Evolutionary conservation across 2,329 filamentous ascomycete genomes (phyloP).

Genomic region (Penicillium sp.): DNA sequence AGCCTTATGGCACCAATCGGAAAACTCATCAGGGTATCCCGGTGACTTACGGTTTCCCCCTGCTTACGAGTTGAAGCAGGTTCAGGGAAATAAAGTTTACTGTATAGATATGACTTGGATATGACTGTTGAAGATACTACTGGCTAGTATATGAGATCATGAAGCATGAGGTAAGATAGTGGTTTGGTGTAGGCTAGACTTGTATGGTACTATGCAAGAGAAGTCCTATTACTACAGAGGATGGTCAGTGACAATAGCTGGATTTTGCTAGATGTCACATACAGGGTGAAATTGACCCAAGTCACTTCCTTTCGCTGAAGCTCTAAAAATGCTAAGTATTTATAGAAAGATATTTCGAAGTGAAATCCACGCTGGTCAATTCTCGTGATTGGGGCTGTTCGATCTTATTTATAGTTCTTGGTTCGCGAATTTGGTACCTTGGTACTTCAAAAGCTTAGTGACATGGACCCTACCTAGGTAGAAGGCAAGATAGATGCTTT

Average conservation of each 20-base stretch:
- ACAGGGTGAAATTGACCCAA: not conserved
- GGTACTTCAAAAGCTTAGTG: not conserved
- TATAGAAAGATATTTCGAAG: too few relatives aligned
- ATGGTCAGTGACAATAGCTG: not conserved
- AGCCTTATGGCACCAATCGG: constrained; percentile 4
- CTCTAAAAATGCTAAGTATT: not conserved
- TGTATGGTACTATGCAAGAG: not conserved
- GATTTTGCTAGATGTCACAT: not conserved
- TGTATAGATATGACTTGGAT: constrained; percentile 1
- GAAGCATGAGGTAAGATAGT: not conserved
- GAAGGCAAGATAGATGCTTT: not conserved
- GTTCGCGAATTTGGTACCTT: not conserved
- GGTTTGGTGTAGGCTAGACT: not conserved
- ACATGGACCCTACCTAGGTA: not conserved
- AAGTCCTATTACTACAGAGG: not conserved
- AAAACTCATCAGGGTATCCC: not conserved
- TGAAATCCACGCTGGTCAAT: not conserved
- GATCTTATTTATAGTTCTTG: not conserved
- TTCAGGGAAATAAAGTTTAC: not conserved
- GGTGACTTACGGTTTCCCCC: not conserved
- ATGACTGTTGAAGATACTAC: not conserved
- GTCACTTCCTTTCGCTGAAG: not conserved
- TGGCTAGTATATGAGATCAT: not conserved
- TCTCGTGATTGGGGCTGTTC: not conserved
- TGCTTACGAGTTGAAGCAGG: not conserved